Evolutionary conservation across 176 grass and related monocot species (phyloP).

Genomic region (Neostapfia colusana): DNA sequence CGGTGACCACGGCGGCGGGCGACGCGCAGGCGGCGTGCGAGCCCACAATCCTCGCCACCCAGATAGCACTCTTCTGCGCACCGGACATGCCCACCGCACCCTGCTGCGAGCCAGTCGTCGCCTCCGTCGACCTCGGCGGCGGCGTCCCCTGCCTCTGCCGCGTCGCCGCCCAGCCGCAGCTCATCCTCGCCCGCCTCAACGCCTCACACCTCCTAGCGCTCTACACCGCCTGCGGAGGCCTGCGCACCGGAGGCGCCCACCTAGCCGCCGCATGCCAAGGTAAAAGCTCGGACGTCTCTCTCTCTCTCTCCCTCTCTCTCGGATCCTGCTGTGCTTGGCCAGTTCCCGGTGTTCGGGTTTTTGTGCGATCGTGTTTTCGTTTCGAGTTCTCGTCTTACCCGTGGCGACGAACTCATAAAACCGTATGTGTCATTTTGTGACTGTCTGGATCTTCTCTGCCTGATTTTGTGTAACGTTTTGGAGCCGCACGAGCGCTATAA

Average conservation of each 20-base stretch:
- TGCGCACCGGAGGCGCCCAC: slow-evolving; percentile 22
- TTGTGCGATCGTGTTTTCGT: neutral
- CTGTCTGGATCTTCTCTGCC: neutral
- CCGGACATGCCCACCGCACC: slow-evolving; percentile 25
- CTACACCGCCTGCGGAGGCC: slow-evolving; percentile 33
- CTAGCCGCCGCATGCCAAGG: slow-evolving; percentile 33
- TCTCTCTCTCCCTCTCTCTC: neutral
- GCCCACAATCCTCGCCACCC: slow-evolving; percentile 24
- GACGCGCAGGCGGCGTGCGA: neutral
- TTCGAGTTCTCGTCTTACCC: slow-evolving; percentile 1
- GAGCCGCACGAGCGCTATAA: neutral
- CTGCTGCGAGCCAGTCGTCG: slow-evolving; percentile 27
- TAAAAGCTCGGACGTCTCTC: neutral
- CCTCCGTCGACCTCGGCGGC: slow-evolving; percentile 31
- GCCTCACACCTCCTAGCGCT: slow-evolving; percentile 33
- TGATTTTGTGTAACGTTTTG: neutral
- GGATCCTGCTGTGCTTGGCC: neutral
- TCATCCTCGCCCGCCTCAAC: slow-evolving; percentile 37
- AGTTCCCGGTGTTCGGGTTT: neutral
- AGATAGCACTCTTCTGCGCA: slow-evolving; percentile 27
- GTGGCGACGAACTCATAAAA: neutral
- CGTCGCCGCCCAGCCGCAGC: slow-evolving; percentile 32
- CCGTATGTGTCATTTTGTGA: neutral
- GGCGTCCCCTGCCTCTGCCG: slow-evolving; percentile 37
- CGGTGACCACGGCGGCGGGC: neutral